These are phyloP conservation scores for Bidens hawaiensis DNA, from an alignment of 140 eudicot species.

Conservation along the genomic window DNA sequence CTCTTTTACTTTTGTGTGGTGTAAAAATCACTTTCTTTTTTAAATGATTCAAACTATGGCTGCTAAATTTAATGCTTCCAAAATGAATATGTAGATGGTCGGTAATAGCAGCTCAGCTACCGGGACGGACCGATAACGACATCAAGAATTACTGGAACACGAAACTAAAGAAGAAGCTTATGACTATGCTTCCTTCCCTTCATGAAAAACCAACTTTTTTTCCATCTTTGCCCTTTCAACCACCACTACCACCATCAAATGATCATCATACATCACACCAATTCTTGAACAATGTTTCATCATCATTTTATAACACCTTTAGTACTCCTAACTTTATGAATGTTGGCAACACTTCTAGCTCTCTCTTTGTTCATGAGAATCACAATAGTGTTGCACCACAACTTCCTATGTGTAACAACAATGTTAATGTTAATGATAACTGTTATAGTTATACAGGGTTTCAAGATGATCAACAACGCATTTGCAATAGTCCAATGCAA, in stretches of 20 bases:
- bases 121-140: slow-evolving; percentile 95
- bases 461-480: slow-evolving; percentile 10
- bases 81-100: slow-evolving; percentile 76
- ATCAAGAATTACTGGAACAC: slow-evolving; percentile 99
- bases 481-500: slow-evolving; percentile 28
- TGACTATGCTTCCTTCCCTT: slow-evolving; percentile 34
- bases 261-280: slow-evolving; percentile 21
- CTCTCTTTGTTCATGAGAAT: slow-evolving; percentile 14
- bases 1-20: too few relatives aligned
- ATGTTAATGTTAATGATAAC: slow-evolving; percentile 15
- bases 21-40: not conserved
- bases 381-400: not conserved
- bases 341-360: slow-evolving; percentile 16
- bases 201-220: slow-evolving; percentile 28
- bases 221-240: slow-evolving; percentile 20
- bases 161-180: slow-evolving; percentile 82
- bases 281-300: slow-evolving; percentile 17
- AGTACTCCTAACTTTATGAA: slow-evolving; percentile 28
- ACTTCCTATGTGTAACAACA: slow-evolving; percentile 10
- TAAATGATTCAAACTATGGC: too few relatives aligned
- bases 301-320: slow-evolving; percentile 15
- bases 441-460: not conserved
- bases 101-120: slow-evolving; percentile 88
- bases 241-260: slow-evolving; percentile 20
- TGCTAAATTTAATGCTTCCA: not conserved